Evolutionary conservation across 345 rosid genomes (phyloP), one percentile per base, ranked within the genome.

Genomic region (Populus pruinosa): DNA sequence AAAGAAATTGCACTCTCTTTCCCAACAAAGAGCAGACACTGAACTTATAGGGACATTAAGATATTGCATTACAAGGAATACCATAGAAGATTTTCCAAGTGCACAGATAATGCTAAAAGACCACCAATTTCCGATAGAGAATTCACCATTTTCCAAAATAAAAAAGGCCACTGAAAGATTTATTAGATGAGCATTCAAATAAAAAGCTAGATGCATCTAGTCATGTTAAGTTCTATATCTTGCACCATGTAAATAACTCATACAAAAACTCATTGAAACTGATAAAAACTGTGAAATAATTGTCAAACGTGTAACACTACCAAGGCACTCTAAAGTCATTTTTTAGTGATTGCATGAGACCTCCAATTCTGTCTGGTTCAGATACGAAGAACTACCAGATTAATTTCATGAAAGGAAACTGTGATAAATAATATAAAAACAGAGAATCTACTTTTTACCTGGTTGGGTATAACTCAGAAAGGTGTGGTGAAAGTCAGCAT

Each of bases 401-500:
- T 59, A 27, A 29, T 29, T 75, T 69, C 14, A 59, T 11, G 23
- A 4, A 20, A 29, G 31, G 11, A 27, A 43, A 21, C 7, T 11
- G 50, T 49, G 61, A 35, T 12, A 53, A 67, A 55, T 10, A 33
- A 75, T 53, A 59, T 43, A 76, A 74, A 10, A 20, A 27, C 2
- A n/a, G 73, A 14, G 27, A 55, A 39, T 36, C 20, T 14, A 62
- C 43, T 67, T 74, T 89, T 81, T 82, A 91, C 96, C 82, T 50
- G 83, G 87, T 71, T 82, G 87, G 73, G 83, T 78, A 83, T 74
- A 89, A 73, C 63, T 73, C n/a, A 89, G 87, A 69, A 86, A 43
- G 23, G 88, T 81, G 62, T 85, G 91, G 70, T 78, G 87, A 69
- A 86, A 73, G 78, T 86, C 88, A 76, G 85, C 72, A 79, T 75